Conservation (phyloP, 805 yeast genomes). For the Wickerhamiella bombiphila region DNA sequence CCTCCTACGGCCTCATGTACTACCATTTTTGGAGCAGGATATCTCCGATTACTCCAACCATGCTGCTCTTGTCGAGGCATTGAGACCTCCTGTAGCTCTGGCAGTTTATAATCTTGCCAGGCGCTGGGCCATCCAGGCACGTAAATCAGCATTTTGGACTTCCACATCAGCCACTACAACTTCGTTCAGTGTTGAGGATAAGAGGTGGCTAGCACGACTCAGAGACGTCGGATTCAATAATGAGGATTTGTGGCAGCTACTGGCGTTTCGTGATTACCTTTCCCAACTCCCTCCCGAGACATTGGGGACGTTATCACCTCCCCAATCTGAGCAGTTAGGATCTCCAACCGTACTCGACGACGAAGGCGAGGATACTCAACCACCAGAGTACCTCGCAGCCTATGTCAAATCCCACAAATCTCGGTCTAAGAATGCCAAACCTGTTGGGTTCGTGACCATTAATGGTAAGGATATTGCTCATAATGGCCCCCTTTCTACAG, state of each 20-base stretch:
- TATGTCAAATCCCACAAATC: neutral
- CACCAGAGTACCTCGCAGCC: neutral
- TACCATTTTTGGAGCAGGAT: slow-evolving; percentile 66
- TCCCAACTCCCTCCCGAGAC: slow-evolving; percentile 22
- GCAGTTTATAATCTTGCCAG: slow-evolving; percentile 48
- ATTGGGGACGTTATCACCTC: neutral
- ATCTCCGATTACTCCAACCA: slow-evolving; percentile 53
- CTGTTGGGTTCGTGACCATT: neutral
- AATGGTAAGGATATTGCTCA: neutral
- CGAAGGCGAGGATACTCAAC: neutral
- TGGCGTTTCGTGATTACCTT: slow-evolving; percentile 53
- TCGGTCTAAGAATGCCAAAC: neutral
- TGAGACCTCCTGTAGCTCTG: slow-evolving; percentile 49
- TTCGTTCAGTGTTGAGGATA: slow-evolving; percentile 21
- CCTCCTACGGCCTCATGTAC: slow-evolving; percentile 62
- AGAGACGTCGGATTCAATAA: slow-evolving; percentile 59
- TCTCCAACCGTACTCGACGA: neutral
- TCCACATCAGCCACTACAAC: slow-evolving; percentile 1
- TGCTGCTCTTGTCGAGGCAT: slow-evolving; percentile 45
- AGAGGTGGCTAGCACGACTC: slow-evolving; percentile 49
- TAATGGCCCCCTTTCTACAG: neutral
- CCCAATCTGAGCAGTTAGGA: neutral
- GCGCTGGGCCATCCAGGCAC: slow-evolving; percentile 56
- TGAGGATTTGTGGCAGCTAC: slow-evolving; percentile 70
- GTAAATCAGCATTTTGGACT: slow-evolving; percentile 67